phyloP scores from a whole-genome alignment of 1,284 basidiomycete species.

The Pseudozyma sp. region DNA sequence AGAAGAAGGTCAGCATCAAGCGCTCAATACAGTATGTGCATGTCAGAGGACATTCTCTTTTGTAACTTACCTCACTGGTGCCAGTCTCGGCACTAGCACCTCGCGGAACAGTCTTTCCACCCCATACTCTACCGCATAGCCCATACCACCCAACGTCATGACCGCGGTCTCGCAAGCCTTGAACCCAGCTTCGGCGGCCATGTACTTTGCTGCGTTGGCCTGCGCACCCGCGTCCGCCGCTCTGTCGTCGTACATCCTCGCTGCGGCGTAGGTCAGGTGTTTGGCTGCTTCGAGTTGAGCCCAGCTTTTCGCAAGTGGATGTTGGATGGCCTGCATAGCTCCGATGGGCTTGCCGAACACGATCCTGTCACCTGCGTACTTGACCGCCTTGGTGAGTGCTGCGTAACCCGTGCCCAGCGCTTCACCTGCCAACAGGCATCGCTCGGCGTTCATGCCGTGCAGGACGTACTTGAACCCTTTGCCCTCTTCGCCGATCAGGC shows the following conservation, averaged over 20 bases:
- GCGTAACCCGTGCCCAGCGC: constrained; percentile 68
- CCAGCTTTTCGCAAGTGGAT: constrained; percentile 66
- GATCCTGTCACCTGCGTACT: constrained; percentile 60
- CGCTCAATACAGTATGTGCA: neutral
- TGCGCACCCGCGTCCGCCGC: constrained; percentile 61
- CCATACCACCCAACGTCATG: constrained; percentile 67
- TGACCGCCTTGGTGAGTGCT: constrained; percentile 43
- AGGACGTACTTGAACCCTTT: constrained; percentile 69
- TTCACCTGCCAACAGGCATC: constrained; percentile 70
- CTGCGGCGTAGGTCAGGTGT: constrained; percentile 62
- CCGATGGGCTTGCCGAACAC: constrained; percentile 67
- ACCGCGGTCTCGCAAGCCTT: constrained; percentile 55
- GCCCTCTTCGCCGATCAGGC: constrained; percentile 69
- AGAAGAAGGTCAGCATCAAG: constrained; percentile 4
- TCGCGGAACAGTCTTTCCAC: constrained; percentile 60
- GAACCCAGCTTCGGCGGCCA: constrained; percentile 66
- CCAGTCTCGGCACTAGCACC: constrained; percentile 63
- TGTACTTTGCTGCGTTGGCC: constrained; percentile 67
- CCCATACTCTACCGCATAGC: constrained; percentile 63
- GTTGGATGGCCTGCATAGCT: constrained; percentile 66
- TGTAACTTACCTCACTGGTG: constrained; percentile 53
- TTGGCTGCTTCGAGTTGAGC: constrained; percentile 66
- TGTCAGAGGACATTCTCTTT: neutral
- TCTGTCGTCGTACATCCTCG: constrained; percentile 57
- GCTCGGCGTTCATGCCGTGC: constrained; percentile 69